Percentiles rank a stretch among this genome's conserved stretches.
Evolutionary conservation across 2,329 filamentous ascomycete genomes (phyloP).

Genomic region (Trichoderma sp.): DNA sequence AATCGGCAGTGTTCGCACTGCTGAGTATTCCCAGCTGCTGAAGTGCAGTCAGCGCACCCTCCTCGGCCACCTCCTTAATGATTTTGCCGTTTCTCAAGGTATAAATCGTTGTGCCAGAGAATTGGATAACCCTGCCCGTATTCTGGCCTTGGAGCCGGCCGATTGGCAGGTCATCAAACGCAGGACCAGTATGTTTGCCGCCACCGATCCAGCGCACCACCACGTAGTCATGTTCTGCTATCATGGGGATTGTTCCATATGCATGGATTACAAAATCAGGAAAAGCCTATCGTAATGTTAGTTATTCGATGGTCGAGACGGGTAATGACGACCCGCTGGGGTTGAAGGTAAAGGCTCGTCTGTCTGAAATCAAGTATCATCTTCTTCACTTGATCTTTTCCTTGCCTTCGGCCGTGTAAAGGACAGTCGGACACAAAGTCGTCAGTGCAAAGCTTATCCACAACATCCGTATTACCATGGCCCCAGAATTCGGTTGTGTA

Average conservation of each 20-base stretch:
- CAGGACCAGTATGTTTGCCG: slow-evolving; percentile 7
- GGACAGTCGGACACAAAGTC: slow-evolving; percentile 5
- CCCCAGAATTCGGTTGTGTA: slow-evolving; percentile 7
- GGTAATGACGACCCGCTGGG: neutral
- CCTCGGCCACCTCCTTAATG: neutral
- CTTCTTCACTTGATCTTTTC: neutral
- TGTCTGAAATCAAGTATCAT: slow-evolving; percentile 5
- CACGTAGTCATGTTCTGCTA: slow-evolving; percentile 9
- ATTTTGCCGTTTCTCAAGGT: slow-evolving; percentile 14
- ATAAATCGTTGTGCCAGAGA: slow-evolving; percentile 5
- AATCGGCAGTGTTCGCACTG: too few species aligned
- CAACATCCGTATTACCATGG: neutral
- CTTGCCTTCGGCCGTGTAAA: neutral
- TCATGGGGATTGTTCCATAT: slow-evolving; percentile 5
- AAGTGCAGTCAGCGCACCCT: neutral
- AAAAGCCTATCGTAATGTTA: neutral
- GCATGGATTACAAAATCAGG: neutral
- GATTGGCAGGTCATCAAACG: neutral
- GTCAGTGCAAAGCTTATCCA: slow-evolving; percentile 6
- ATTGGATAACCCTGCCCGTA: slow-evolving; percentile 6
- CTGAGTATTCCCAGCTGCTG: slow-evolving; percentile 3
- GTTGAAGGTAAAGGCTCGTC: neutral
- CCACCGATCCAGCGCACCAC: slow-evolving; percentile 10
- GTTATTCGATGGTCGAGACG: neutral
- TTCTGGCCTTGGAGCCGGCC: neutral